phyloP scores from a whole-genome alignment of 768 basidiomycete genomes.

The Lyophyllum atratum region DNA sequence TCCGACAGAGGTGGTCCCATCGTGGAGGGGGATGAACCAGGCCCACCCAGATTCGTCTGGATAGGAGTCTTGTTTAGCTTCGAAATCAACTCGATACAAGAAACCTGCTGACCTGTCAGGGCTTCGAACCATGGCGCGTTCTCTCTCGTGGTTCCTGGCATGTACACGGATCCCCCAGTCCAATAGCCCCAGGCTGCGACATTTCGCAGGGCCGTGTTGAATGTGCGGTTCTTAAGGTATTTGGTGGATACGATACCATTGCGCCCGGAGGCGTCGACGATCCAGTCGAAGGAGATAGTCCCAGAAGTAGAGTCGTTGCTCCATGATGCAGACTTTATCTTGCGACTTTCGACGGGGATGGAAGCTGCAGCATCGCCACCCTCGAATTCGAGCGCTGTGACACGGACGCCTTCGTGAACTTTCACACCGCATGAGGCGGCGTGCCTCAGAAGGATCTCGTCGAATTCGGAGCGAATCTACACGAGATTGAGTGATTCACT shows the following conservation, averaged over 20 bases:
- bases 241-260: conserved; percentile 59
- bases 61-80: not conserved
- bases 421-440: conserved; percentile 46
- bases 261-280: conserved; percentile 66
- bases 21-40: conserved; percentile 57
- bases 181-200: conserved; percentile 76
- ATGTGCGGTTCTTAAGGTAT: conserved; percentile 56
- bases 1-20: conserved; percentile 51
- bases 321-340: conserved; percentile 16
- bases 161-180: conserved; percentile 48
- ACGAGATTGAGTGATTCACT: not conserved
- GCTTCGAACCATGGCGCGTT: conserved; percentile 58
- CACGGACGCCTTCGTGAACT: conserved; percentile 50
- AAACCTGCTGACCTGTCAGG: conserved; percentile 43
- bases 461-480: conserved; percentile 59
- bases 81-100: not conserved
- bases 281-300: conserved; percentile 54
- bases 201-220: conserved; percentile 55
- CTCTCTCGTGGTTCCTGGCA: conserved; percentile 38
- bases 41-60: conserved; percentile 56
- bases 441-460: conserved; percentile 58
- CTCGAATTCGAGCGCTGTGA: conserved; percentile 47
- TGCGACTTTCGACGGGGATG: not conserved
- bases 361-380: not conserved
- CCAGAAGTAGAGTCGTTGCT: conserved; percentile 21